These are phyloP conservation scores for Hanseniaspora thailandica DNA, from an alignment of 805 yeast genomes.

Conservation along the genomic window DNA sequence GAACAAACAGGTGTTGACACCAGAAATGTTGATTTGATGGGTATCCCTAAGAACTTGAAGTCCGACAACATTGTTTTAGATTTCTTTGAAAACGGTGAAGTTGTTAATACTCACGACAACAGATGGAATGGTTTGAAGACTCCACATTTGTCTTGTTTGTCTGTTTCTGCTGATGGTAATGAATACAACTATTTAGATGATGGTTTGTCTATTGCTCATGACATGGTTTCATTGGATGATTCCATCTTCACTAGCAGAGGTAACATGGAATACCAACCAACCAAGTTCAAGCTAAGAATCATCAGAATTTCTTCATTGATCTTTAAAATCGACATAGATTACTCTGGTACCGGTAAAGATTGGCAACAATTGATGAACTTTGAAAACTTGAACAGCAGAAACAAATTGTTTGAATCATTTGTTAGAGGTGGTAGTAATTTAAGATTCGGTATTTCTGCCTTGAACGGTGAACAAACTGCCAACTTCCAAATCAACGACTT, in stretches of 20 bases:
- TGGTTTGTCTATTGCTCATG: conserved; percentile 15
- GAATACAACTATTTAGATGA: conserved; percentile 14
- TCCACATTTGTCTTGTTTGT: conserved; percentile 12
- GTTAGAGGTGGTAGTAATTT: conserved; percentile 13
- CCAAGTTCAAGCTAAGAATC: conserved; percentile 14
- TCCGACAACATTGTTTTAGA: conserved; percentile 15
- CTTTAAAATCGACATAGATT: conserved; percentile 15
- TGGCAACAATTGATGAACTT: conserved; percentile 15
- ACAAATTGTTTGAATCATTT: conserved; percentile 9
- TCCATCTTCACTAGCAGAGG: conserved; percentile 6
- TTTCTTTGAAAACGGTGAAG: conserved; percentile 15
- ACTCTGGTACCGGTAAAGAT: conserved; percentile 13
- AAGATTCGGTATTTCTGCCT: conserved; percentile 14
- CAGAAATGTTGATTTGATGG: conserved; percentile 16
- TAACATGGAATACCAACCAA: conserved; percentile 5
- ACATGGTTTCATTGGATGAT: conserved; percentile 8
- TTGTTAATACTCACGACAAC: conserved; percentile 5
- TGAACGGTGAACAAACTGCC: conserved; percentile 16
- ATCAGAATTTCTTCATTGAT: conserved; percentile 12
- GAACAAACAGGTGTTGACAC: conserved; percentile 14
- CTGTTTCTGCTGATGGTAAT: conserved; percentile 9
- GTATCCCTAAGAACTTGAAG: conserved; percentile 15
- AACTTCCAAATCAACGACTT: conserved; percentile 15
- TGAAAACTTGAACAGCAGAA: conserved; percentile 13
- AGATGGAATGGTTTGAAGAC: conserved; percentile 14